Conservation (phyloP, 1,284 basidiomycete species). For the Tremellales sp. region DNA sequence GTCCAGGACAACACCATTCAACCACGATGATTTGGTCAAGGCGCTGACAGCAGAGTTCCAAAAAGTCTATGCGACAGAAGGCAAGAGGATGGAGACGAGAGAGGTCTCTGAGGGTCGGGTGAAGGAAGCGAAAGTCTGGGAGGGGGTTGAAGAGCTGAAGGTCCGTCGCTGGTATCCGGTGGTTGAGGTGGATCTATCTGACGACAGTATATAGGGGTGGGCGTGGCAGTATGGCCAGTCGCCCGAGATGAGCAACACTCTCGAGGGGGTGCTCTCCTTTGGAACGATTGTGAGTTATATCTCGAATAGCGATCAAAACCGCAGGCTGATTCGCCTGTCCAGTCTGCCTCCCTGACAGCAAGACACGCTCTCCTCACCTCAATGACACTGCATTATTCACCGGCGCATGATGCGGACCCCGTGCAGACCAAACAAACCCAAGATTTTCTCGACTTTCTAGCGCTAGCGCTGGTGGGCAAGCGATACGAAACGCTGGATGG, state of each 20-base stretch:
- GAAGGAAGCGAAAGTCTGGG: slow-evolving; percentile 54
- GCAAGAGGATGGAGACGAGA: slow-evolving; percentile 11
- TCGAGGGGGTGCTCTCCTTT: slow-evolving; percentile 33
- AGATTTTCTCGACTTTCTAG: slow-evolving; percentile 32
- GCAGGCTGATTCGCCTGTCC: slow-evolving; percentile 1
- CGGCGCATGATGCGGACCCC: slow-evolving; percentile 2
- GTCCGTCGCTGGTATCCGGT: not conserved
- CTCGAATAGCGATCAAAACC: slow-evolving; percentile 52
- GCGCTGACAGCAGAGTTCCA: slow-evolving; percentile 71
- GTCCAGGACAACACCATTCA: slow-evolving; percentile 43
- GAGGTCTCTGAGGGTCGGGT: slow-evolving; percentile 21
- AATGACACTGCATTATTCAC: slow-evolving; percentile 30
- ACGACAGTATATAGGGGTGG: slow-evolving; percentile 76
- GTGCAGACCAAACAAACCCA: slow-evolving; percentile 15
- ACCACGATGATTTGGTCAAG: slow-evolving; percentile 67
- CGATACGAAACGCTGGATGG: slow-evolving; percentile 46
- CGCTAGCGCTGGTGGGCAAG: slow-evolving; percentile 35
- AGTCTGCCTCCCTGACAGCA: slow-evolving; percentile 48
- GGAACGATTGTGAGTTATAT: slow-evolving; percentile 44
- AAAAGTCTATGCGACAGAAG: slow-evolving; percentile 55
- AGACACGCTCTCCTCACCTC: slow-evolving; percentile 52
- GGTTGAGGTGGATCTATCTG: slow-evolving; percentile 1
- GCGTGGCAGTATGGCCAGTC: slow-evolving; percentile 92
- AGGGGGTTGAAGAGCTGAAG: slow-evolving; percentile 65
- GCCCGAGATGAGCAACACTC: slow-evolving; percentile 69